phyloP scores from a whole-genome alignment of 1,139 yeast genomes.

The Kodamaea ohmeri region DNA sequence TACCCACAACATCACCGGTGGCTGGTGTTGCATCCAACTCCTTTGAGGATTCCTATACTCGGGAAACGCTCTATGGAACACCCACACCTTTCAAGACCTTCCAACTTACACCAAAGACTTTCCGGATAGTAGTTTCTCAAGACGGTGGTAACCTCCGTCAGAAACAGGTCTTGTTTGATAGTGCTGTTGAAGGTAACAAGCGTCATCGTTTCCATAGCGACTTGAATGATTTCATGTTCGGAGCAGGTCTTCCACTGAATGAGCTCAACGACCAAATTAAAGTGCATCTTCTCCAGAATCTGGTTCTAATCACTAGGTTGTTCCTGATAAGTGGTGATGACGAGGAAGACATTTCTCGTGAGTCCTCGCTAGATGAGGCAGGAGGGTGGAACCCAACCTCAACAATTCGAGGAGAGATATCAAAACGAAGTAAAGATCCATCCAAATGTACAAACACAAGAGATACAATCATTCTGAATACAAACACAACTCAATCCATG shows the following conservation, averaged over 20 bases:
- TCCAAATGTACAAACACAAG: conserved; percentile 30
- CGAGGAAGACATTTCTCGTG: conserved; percentile 11
- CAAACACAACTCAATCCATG: too few relatives aligned
- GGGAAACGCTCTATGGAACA: conserved; percentile 45
- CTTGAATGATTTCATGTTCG: conserved; percentile 53
- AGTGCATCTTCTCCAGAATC: conserved; percentile 45
- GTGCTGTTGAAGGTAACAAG: conserved; percentile 30
- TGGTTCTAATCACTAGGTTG: conserved; percentile 46
- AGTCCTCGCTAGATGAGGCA: conserved; percentile 11
- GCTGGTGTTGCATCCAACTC: conserved; percentile 19
- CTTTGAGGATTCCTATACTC: conserved; percentile 42
- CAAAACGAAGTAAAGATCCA: neutral
- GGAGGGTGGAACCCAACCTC: conserved; percentile 32
- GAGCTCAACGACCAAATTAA: conserved; percentile 47
- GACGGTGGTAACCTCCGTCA: conserved; percentile 51
- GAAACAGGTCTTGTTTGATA: conserved; percentile 50
- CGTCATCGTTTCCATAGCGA: conserved; percentile 43
- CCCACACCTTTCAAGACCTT: conserved; percentile 30
- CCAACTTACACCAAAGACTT: conserved; percentile 34
- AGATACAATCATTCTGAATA: too few relatives aligned
- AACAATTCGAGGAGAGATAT: conserved; percentile 24
- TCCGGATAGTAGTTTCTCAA: conserved; percentile 48
- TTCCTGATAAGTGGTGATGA: conserved; percentile 38
- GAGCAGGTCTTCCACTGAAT: conserved; percentile 53
- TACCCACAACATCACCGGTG: conserved; percentile 3